Percentiles rank a stretch among this genome's conserved stretches.
Evolutionary conservation across 176 grass and related monocot genomes (phyloP).

Genomic region (Juncus effusus): DNA sequence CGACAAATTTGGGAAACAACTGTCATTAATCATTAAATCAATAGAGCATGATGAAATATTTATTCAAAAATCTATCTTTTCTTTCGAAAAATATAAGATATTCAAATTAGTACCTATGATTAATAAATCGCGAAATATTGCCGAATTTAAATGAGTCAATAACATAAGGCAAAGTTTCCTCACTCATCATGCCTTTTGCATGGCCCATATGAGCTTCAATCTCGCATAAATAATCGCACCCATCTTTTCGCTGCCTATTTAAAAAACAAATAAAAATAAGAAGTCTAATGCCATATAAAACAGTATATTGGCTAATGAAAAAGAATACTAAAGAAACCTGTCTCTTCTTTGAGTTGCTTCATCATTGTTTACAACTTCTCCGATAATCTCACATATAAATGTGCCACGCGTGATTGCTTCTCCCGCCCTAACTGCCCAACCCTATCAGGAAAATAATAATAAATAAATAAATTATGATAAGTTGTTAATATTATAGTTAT

Average conservation of each 20-base stretch:
- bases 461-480: slow-evolving; percentile 22
- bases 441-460: slow-evolving; percentile 39
- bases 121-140: slow-evolving; percentile 93
- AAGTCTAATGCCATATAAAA: neutral
- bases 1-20: slow-evolving; percentile 82
- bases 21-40: slow-evolving; percentile 41
- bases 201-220: slow-evolving; percentile 58
- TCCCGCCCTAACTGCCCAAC: slow-evolving; percentile 86
- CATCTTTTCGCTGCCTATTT: slow-evolving; percentile 43
- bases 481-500: neutral
- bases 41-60: slow-evolving; percentile 15
- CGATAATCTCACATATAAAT: slow-evolving; percentile 93
- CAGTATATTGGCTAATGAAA: slow-evolving; percentile 2
- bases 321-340: slow-evolving; percentile 34
- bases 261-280: slow-evolving; percentile 19
- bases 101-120: slow-evolving; percentile 68
- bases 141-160: slow-evolving; percentile 82
- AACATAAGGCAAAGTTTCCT: slow-evolving; percentile 38
- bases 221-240: slow-evolving; percentile 54
- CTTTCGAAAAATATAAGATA: neutral
- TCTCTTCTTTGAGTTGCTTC: slow-evolving; percentile 38
- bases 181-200: slow-evolving; percentile 33
- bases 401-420: slow-evolving; percentile 75
- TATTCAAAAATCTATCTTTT: slow-evolving; percentile 23
- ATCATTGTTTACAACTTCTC: slow-evolving; percentile 64